A percentile compares a stretch with the other conserved stretches of the same genome.
Conservation (phyloP, 2,329 filamentous ascomycete species). For the Didymella segeticola region DNA sequence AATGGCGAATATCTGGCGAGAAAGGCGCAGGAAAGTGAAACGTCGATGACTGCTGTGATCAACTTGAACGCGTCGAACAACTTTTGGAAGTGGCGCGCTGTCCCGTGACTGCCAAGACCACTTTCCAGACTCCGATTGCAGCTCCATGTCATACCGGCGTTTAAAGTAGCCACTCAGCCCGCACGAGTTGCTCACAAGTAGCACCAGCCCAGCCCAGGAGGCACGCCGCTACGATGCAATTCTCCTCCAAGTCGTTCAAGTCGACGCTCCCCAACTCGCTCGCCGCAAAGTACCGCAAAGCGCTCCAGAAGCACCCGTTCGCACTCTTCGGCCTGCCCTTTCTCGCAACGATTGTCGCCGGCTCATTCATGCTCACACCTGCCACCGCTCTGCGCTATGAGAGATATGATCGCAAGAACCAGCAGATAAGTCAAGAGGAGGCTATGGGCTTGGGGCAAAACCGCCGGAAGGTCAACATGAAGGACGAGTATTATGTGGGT, state of each 20-base stretch:
- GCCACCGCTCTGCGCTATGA: constrained; percentile 95
- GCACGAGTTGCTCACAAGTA: not conserved
- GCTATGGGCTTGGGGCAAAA: constrained; percentile 79
- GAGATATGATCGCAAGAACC: constrained; percentile 86
- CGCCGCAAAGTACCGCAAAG: constrained; percentile 76
- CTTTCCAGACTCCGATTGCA: constrained; percentile 7
- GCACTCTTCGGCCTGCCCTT: constrained; percentile 94
- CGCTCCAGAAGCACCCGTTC: constrained; percentile 82
- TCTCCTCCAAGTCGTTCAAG: constrained; percentile 65
- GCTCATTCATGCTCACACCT: constrained; percentile 92
- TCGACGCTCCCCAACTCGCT: constrained; percentile 65
- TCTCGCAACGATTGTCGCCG: constrained; percentile 84
- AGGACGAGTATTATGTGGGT: constrained; percentile 86
- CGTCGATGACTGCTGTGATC: constrained; percentile 9
- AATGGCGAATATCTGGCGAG: not conserved
- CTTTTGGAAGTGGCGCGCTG: constrained; percentile 19
- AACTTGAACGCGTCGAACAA: constrained; percentile 24
- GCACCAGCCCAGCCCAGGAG: not conserved
- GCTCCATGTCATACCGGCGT: not conserved
- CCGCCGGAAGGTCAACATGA: constrained; percentile 76
- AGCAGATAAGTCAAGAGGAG: constrained; percentile 84
- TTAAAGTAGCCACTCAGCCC: not conserved
- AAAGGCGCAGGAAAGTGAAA: not conserved
- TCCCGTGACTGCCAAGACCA: constrained; percentile 35
- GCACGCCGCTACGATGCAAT: constrained; percentile 42